Percentiles rank a stretch among this genome's conserved stretches.
These are phyloP conservation scores for Nemania sp. DNA, from an alignment of 2,329 filamentous ascomycete genomes.

Conservation along the genomic window DNA sequence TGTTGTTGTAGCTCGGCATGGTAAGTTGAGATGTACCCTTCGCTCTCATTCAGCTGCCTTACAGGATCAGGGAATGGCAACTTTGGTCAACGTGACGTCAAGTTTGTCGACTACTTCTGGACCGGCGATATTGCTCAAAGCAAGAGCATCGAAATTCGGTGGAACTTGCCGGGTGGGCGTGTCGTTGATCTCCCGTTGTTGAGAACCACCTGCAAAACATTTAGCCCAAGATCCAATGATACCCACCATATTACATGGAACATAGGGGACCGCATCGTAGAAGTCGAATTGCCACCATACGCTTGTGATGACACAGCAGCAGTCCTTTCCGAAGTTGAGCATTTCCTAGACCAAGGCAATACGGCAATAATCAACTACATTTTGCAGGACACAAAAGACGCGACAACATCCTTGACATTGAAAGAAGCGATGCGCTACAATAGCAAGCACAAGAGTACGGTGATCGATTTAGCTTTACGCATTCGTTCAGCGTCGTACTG, in stretches of 20 bases:
- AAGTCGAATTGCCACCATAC: neutral
- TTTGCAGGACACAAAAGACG: slow-evolving; percentile 1
- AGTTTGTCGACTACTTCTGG: neutral
- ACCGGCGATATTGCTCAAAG: neutral
- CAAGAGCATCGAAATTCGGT: slow-evolving; percentile 1
- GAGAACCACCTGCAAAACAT: neutral
- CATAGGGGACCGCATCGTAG: neutral
- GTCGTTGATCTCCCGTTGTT: neutral
- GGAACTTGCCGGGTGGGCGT: neutral
- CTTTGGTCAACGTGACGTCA: slow-evolving; percentile 1
- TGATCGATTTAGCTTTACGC: neutral
- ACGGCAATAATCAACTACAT: neutral
- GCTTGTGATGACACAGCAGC: neutral
- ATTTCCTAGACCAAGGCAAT: slow-evolving; percentile 1
- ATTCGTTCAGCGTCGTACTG: neutral
- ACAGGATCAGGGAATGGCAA: neutral
- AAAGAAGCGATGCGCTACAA: neutral
- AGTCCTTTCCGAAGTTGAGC: neutral
- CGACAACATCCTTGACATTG: neutral
- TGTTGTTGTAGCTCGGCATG: neutral
- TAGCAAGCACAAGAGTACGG: neutral
- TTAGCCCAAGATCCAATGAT: neutral
- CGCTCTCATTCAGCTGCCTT: neutral
- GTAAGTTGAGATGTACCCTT: neutral
- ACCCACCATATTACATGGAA: neutral